A percentile compares a stretch with the other conserved stretches of the same genome.
phyloP scores from a whole-genome alignment of 129 eudicot genomes.

The Lonicera japonica region DNA sequence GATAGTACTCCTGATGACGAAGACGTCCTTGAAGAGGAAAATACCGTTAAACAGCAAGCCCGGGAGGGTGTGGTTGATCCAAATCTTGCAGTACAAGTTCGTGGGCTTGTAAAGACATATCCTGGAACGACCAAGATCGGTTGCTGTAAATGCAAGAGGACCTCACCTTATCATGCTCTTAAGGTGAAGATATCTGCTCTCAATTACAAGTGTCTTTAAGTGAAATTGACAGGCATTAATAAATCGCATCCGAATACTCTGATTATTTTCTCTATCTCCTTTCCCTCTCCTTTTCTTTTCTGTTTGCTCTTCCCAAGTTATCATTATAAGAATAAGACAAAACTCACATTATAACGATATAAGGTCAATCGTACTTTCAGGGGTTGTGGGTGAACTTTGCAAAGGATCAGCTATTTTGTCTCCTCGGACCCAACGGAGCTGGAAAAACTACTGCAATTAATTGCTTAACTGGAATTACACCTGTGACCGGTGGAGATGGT shows the following conservation, averaged over 20 bases:
- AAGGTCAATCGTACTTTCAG: conserved; percentile 30
- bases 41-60: conserved; percentile 60
- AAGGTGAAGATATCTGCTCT: conserved; percentile 37
- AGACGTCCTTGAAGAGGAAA: conserved; percentile 89
- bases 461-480: conserved; percentile 90
- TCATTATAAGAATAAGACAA: conserved; percentile 1
- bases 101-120: conserved; percentile 74
- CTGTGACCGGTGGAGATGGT: conserved; percentile 97
- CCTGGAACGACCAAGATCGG: conserved; percentile 59
- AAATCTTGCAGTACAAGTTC: conserved; percentile 76
- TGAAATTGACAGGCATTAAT: no score
- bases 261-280: no score
- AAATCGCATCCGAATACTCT: no score
- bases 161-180: conserved; percentile 77
- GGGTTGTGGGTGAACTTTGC: conserved; percentile 86
- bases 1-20: conserved; percentile 60
- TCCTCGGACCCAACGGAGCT: conserved; percentile 96
- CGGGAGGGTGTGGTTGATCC: conserved; percentile 48
- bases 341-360: conserved; percentile 11
- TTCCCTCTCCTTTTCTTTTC: background rate
- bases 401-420: conserved; percentile 89
- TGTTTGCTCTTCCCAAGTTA: background rate
- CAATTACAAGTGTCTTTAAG: background rate
- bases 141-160: conserved; percentile 69
- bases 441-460: conserved; percentile 93